Evolutionary conservation across 1,284 basidiomycete species (phyloP), one percentile per base, ranked within the genome.

Genomic region (Malassezia slooffiae): DNA sequence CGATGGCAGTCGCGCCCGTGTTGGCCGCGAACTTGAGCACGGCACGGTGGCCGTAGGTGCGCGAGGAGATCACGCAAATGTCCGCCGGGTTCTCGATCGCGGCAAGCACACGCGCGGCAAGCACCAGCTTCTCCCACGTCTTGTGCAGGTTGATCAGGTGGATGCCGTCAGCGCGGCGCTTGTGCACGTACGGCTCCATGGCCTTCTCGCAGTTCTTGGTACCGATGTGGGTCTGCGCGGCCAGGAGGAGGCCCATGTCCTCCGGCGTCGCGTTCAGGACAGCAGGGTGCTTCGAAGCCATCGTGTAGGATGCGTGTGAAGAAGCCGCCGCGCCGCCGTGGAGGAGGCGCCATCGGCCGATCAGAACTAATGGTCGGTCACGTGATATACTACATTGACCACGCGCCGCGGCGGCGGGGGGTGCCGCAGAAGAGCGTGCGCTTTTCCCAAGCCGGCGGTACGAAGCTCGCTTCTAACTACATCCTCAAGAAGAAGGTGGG

Each of bases 101-200:
- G 37, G 70, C 66, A 27, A 68, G 57, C 39, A 70, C 54, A 51
- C 67, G 62, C 34, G 67, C 67, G 37, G 67, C 69, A 41, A 70
- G 45, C 31, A 70, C 62, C 43, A 97, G 79, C 76, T 97, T 97
- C 76, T 96, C 89, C 91, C 90, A 96, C 61, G 91, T 97, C 81
- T 96, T 96, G 71, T 90, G 90, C 65, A 96, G 82, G 82, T 97
- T 95, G 70, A 96, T 75, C 69, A 97, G 76, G 76, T 96, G 83
- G 74, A 96, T 88, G 63, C 89, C 91, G 74, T 97, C 91, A 57
- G 82, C 73, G 71, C 91, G 80, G 71, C 91, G 79, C 78, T 93
- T 96, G 83, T 83, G 95, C 74, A 97, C 86, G 75, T 97, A 97
- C 44, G 85, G 78, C 70, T 84, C 80, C 91, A 97, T 97, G 73